phyloP scores from a whole-genome alignment of 441 rosid genomes.

The Adansonia madagascariensis region DNA sequence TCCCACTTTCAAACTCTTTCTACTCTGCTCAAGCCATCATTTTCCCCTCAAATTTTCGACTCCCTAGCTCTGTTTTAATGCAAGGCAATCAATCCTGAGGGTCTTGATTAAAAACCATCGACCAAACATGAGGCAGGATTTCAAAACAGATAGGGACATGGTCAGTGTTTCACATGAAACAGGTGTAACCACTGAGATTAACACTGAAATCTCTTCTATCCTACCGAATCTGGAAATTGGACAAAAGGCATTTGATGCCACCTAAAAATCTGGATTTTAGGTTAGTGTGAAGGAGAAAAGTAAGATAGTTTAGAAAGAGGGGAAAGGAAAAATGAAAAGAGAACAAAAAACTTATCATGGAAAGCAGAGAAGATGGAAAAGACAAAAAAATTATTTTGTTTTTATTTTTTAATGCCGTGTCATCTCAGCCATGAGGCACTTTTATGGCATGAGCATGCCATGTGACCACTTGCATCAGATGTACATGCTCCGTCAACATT shows the following conservation, averaged over 20 bases:
- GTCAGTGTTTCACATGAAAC: slow-evolving; percentile 56
- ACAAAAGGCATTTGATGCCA: slow-evolving; percentile 41
- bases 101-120: slow-evolving; percentile 49
- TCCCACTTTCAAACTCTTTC: slow-evolving; percentile 41
- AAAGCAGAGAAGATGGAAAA: neutral
- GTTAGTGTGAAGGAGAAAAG: neutral
- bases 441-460: neutral
- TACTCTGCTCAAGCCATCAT: slow-evolving; percentile 40
- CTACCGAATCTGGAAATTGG: slow-evolving; percentile 49
- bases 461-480: neutral
- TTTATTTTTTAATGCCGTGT: neutral
- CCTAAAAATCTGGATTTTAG: neutral
- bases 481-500: neutral
- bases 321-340: neutral
- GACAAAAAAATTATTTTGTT: neutral
- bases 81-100: slow-evolving; percentile 56
- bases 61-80: slow-evolving; percentile 36
- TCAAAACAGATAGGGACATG: slow-evolving; percentile 51
- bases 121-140: slow-evolving; percentile 39
- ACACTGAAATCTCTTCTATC: slow-evolving; percentile 51
- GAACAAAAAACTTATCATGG: neutral
- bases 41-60: slow-evolving; percentile 34
- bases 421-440: neutral
- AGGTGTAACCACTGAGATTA: slow-evolving; percentile 42
- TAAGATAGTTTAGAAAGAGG: neutral